These are phyloP conservation scores for Eimeria necatrix DNA, from an alignment of 169 alveolate genomes.

Conservation along the genomic window DNA sequence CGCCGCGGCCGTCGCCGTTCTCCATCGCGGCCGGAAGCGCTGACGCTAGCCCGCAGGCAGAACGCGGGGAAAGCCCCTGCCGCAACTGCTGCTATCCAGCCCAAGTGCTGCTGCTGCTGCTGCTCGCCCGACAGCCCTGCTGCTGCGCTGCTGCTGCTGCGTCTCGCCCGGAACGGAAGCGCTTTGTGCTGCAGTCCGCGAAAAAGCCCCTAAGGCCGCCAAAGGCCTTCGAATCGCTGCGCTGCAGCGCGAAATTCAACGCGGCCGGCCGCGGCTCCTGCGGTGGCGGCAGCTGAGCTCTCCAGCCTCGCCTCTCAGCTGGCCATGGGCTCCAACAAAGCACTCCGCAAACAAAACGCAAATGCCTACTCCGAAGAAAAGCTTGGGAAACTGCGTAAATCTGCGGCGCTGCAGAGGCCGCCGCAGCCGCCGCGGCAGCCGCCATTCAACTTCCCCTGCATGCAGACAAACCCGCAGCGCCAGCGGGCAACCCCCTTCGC, in stretches of 20 bases:
- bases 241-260: background rate
- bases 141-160: too few species aligned
- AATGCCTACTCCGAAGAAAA: slow-evolving; percentile 4
- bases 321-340: slow-evolving; percentile 59
- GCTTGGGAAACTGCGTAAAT: background rate
- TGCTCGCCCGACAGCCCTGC: too few species aligned
- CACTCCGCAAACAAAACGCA: too few species aligned
- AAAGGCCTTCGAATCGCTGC: too few species aligned
- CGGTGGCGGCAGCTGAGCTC: slow-evolving; percentile 23
- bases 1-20: slow-evolving; percentile 71
- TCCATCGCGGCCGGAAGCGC: too few species aligned
- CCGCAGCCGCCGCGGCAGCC: slow-evolving; percentile 1
- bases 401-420: too few species aligned
- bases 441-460: slow-evolving; percentile 15
- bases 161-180: too few species aligned
- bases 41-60: too few species aligned
- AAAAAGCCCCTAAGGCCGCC: too few species aligned
- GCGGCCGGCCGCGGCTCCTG: slow-evolving; percentile 58
- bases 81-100: background rate
- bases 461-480: slow-evolving; percentile 14
- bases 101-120: background rate
- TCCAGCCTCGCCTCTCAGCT: slow-evolving; percentile 34
- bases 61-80: too few species aligned
- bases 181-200: too few species aligned
- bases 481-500: too few species aligned